Percentiles rank a stretch among this genome's conserved stretches.
phyloP scores from a whole-genome alignment of 208 protist species.

The Wallacemonas sp. region DNA sequence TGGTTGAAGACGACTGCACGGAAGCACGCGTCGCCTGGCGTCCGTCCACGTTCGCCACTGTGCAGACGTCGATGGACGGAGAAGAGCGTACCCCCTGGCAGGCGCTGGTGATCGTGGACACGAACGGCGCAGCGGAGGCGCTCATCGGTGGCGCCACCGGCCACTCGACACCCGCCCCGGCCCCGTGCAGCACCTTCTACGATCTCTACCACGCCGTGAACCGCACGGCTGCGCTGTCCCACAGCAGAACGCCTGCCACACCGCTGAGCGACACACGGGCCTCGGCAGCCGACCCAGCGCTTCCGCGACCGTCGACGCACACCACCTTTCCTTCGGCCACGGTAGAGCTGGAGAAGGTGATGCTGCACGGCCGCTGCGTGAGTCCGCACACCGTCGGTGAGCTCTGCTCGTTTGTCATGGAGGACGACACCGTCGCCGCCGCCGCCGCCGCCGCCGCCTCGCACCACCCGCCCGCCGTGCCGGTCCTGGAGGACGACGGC shows the following conservation, averaged over 20 bases:
- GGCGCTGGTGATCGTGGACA: not conserved
- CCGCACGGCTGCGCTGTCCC: not conserved
- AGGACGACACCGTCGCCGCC: not conserved
- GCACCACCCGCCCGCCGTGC: not conserved
- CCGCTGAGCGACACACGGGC: no score
- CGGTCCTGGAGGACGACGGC: not conserved
- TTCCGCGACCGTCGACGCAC: no score
- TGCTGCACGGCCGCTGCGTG: not conserved
- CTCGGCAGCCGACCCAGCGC: no score
- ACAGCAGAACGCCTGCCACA: no score
- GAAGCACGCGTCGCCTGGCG: not conserved
- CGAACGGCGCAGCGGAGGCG: not conserved
- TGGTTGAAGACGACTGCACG: not conserved
- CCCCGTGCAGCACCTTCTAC: slow-evolving; percentile 9
- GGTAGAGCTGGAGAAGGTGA: slow-evolving; percentile 7
- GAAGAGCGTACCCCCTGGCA: not conserved
- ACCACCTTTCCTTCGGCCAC: not conserved
- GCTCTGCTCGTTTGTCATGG: slow-evolving; percentile 11
- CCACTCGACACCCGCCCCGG: not conserved
- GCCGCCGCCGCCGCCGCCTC: not conserved
- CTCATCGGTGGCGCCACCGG: not conserved
- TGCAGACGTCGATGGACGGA: not conserved
- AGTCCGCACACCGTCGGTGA: not conserved
- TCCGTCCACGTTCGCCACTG: not conserved
- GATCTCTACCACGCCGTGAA: slow-evolving; percentile 14